Evolutionary conservation across 116 monocot genomes (phyloP).

Genomic region (Zostera marina): DNA sequence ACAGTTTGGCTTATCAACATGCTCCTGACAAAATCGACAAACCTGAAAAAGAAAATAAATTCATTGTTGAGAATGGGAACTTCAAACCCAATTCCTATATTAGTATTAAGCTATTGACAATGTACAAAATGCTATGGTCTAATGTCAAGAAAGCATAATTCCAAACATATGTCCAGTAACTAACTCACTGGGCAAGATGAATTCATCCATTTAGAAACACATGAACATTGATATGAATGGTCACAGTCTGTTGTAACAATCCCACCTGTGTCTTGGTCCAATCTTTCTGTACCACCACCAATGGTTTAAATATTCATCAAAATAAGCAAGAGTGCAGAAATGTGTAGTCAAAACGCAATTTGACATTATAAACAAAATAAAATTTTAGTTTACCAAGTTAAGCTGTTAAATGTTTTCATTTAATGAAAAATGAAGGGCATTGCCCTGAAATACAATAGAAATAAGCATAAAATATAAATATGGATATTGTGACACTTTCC

Average conservation of each 20-base stretch:
- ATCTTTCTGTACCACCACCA: constrained; percentile 41
- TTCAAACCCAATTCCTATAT: too few relatives aligned
- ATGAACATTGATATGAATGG: constrained; percentile 81
- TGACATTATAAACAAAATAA: not conserved
- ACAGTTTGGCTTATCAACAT: constrained; percentile 58
- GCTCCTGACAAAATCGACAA: constrained; percentile 56
- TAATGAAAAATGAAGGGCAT: too few relatives aligned
- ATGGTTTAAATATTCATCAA: not conserved
- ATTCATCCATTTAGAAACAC: constrained; percentile 74
- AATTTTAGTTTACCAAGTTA: not conserved
- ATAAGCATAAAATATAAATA: too few relatives aligned
- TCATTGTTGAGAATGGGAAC: not conserved
- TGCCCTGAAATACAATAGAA: too few relatives aligned
- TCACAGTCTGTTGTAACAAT: constrained; percentile 76
- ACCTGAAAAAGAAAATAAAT: constrained; percentile 7
- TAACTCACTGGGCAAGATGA: constrained; percentile 81
- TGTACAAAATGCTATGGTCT: not conserved
- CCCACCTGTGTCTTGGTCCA: constrained; percentile 89
- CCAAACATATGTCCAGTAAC: not conserved
- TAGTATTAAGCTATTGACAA: not conserved
- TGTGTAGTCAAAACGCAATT: not conserved
- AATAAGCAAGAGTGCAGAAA: not conserved
- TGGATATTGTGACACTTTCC: too few relatives aligned
- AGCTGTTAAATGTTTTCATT: too few relatives aligned
- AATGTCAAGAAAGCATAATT: not conserved